Evolutionary conservation across 2,329 filamentous ascomycete species (phyloP).

Genomic region (Colletotrichum simmondsii): DNA sequence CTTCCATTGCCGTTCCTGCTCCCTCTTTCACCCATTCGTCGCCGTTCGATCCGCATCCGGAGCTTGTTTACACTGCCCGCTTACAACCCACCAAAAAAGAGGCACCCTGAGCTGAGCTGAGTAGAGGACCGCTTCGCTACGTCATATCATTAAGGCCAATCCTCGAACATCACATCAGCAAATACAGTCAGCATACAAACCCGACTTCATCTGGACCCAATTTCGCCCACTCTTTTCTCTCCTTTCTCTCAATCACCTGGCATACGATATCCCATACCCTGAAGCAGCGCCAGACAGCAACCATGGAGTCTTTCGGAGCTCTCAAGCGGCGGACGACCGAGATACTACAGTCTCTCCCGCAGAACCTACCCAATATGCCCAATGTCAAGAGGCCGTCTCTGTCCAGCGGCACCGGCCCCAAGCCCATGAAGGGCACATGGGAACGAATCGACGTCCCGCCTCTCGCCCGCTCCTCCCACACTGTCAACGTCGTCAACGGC

Average conservation of each 20-base stretch:
- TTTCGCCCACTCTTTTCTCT: not conserved
- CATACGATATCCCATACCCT: not conserved
- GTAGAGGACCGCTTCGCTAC: constrained; percentile 27
- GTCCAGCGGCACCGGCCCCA: constrained; percentile 32
- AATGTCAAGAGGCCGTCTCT: constrained; percentile 35
- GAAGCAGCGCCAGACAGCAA: not conserved
- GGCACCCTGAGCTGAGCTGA: not conserved
- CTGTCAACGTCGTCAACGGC: constrained; percentile 68
- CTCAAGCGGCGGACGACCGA: constrained; percentile 67
- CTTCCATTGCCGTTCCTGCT: not conserved
- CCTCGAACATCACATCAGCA: constrained; percentile 13
- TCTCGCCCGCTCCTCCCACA: constrained; percentile 80
- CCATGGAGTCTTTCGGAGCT: constrained; percentile 64
- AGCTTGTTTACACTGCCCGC: not conserved
- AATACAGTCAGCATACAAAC: constrained; percentile 26
- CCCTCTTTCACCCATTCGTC: not conserved
- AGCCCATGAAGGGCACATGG: constrained; percentile 67
- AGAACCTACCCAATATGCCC: constrained; percentile 49
- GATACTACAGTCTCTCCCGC: constrained; percentile 60
- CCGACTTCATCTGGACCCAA: constrained; percentile 26
- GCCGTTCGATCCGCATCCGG: constrained; percentile 13
- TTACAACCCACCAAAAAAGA: constrained; percentile 11
- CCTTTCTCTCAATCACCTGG: not conserved
- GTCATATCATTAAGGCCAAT: constrained; percentile 24
- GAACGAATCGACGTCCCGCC: constrained; percentile 64